Base-by-base conservation (phyloP, 1,284 basidiomycete genomes). In the Boletus hoseneyae region DNA sequence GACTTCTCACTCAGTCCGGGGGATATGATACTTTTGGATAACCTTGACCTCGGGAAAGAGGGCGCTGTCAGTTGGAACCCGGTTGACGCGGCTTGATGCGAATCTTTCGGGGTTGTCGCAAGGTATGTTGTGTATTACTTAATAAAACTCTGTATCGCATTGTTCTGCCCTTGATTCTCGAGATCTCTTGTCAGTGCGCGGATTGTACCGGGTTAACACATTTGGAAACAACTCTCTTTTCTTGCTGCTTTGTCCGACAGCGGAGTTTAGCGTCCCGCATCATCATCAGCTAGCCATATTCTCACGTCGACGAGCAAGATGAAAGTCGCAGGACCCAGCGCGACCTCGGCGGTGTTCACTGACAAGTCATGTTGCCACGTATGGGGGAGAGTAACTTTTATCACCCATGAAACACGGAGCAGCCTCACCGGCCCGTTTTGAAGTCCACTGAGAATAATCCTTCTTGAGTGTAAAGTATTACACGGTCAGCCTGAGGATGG, bases 21-120 rank as follows among this genome's bases (percentile, higher is more conserved):
- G 35, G 88, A 92, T 54, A 81, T 93, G 76, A 55, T 55, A 2
- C 65, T 64, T 32, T 67, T 93, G 8, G 80, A 90, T 60, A 70
- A 60, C 0, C 70, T 91, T 6, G 87, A 91, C 63, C 65, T 71
- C 36, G 89, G 85, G 3, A 73, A 77, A 49, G 74, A 70, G 0
- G 87, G 87, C 10, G 77, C 79, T 9, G 64, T 83, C 38, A 82
- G 78, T 46, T 90, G 87, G 87, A 87, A 90, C 60, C 86, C 86
- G 9, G 78, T 87, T 19, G 73, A 84, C 57, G 68, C 63, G 7
- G 54, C 66, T 23, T 66, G 61, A 69, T 18, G 5, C 30, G 34
- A 32, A 29, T 40, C n/a, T 30, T 30, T 41, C 21, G 38, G 21
- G 29, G 21, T 34, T 7, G 36, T 39, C 30, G 37, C 15, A 32